Percentiles rank a stretch among this genome's conserved stretches.
These are phyloP conservation scores for Exophiala xenobiotica DNA, from an alignment of 2,329 filamentous ascomycete species.

Conservation along the genomic window DNA sequence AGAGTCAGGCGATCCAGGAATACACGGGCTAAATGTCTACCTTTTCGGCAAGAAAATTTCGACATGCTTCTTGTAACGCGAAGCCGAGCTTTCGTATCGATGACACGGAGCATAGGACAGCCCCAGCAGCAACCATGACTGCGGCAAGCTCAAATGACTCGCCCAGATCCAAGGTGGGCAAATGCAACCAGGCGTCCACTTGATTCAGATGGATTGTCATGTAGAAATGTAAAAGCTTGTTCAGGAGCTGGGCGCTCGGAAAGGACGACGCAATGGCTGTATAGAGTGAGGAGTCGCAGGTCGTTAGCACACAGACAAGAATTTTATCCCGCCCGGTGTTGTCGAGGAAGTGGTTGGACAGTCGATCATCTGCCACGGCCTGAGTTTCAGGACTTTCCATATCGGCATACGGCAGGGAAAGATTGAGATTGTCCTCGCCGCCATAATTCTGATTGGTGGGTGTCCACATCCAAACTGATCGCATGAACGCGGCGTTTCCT, in stretches of 20 bases:
- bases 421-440: no score
- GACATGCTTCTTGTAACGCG: conserved; percentile 41
- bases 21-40: no score
- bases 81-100: conserved; percentile 43
- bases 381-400: no score
- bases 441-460: no score
- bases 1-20: no score
- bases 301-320: no score
- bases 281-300: conserved; percentile 50
- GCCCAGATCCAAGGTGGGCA: conserved; percentile 40
- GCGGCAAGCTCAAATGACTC: conserved; percentile 39
- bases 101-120: conserved; percentile 39
- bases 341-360: no score
- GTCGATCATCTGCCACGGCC: no score
- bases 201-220: conserved; percentile 33
- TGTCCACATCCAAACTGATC: no score
- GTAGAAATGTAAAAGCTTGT: conserved; percentile 42
- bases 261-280: conserved; percentile 46
- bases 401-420: no score
- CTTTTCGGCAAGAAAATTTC: conserved; percentile 3
- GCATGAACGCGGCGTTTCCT: no score
- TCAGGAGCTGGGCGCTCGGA: conserved; percentile 41
- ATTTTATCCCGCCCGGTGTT: no score
- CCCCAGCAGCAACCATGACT: conserved; percentile 40
- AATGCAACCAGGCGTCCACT: conserved; percentile 40